A percentile compares a stretch with the other conserved stretches of the same genome.
Conservation (phyloP, 768 basidiomycete species). For the Macrolepiota albuminosa region DNA sequence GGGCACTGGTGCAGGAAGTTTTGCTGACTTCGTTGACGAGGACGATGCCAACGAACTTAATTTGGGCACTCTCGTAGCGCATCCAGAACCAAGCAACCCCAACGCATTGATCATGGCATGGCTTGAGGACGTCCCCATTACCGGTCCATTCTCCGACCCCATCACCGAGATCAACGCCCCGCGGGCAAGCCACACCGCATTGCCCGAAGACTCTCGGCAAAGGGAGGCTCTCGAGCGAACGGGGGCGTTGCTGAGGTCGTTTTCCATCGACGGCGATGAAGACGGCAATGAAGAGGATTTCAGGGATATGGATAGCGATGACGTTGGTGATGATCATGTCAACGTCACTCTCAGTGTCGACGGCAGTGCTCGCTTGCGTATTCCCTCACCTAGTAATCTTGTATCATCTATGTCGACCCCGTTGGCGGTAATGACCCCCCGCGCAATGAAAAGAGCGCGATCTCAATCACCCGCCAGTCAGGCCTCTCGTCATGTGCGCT, state of each 20-base stretch:
- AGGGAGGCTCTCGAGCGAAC: conserved; percentile 11
- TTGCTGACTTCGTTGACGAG: conserved; percentile 36
- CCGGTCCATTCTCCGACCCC: conserved; percentile 4
- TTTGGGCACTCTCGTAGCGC: conserved; percentile 27
- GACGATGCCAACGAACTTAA: conserved; percentile 27
- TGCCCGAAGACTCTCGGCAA: conserved; percentile 12
- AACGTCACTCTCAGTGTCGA: background rate
- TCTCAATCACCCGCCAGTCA: conserved; percentile 14
- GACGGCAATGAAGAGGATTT: conserved; percentile 4
- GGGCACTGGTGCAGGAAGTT: conserved; percentile 48
- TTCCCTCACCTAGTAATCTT: conserved; percentile 6
- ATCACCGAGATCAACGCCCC: conserved; percentile 16
- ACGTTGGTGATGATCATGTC: background rate
- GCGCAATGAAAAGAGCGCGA: conserved; percentile 18
- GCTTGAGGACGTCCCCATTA: conserved; percentile 32
- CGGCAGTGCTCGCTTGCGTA: conserved; percentile 5
- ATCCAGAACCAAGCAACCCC: conserved; percentile 22
- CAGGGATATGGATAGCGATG: background rate
- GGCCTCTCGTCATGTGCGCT: conserved; percentile 9
- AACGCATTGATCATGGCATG: conserved; percentile 35
- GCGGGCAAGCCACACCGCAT: conserved; percentile 3
- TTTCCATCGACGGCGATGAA: conserved; percentile 6
- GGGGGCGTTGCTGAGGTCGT: conserved; percentile 7
- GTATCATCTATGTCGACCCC: conserved; percentile 12
- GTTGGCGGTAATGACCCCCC: conserved; percentile 5